phyloP scores from a whole-genome alignment of 2,329 filamentous ascomycete genomes.

The Beauveria sp. region DNA sequence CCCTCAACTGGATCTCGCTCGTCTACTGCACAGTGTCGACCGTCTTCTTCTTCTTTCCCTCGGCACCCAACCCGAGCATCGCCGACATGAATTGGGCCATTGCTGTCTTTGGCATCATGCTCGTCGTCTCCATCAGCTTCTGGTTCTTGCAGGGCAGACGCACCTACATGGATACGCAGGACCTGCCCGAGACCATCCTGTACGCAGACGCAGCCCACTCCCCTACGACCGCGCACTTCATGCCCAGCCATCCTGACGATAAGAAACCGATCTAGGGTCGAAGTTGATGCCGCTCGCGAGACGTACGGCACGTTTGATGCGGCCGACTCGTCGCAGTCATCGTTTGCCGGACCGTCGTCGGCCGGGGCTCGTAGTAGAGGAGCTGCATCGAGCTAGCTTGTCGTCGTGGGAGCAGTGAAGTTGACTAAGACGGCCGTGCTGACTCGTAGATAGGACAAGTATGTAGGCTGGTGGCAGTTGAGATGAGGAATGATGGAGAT shows the following conservation, averaged over 20 bases:
- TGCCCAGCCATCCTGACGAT: constrained; percentile 2
- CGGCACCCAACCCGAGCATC: constrained; percentile 32
- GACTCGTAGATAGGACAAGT: too few relatives aligned
- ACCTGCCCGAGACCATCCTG: constrained; percentile 15
- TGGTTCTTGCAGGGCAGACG: constrained; percentile 41
- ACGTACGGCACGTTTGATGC: constrained; percentile 5
- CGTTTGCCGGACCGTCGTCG: background rate
- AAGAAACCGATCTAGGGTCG: constrained; percentile 9
- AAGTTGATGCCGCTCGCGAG: background rate
- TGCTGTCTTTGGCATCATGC: constrained; percentile 48
- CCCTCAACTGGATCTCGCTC: constrained; percentile 41
- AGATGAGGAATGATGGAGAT: background rate
- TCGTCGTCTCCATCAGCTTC: constrained; percentile 40
- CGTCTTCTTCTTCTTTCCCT: constrained; percentile 49
- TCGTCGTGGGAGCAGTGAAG: too few relatives aligned
- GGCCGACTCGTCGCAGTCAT: background rate
- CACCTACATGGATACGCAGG: constrained; percentile 19
- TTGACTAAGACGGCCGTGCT: background rate
- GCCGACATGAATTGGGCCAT: constrained; percentile 53
- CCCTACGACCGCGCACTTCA: background rate
- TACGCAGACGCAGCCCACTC: constrained; percentile 8
- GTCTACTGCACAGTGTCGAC: constrained; percentile 45
- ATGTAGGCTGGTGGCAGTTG: background rate
- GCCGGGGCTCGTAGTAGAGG: background rate
- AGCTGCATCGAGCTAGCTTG: background rate